These are phyloP conservation scores for Scleroderma bovista DNA, from an alignment of 768 basidiomycete species.

Conservation along the genomic window DNA sequence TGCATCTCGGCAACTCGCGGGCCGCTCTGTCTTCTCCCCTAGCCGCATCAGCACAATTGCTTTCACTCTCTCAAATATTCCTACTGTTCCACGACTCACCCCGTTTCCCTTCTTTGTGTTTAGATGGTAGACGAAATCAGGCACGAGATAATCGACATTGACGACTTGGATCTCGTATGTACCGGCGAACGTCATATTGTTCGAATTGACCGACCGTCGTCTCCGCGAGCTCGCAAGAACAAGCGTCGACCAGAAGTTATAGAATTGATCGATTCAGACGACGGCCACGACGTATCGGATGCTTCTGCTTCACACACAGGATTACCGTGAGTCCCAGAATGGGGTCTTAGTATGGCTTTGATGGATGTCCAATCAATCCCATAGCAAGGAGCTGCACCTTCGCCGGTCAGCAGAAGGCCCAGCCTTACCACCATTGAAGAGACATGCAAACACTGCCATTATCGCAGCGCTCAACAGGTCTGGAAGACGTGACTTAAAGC, in stretches of 20 bases:
- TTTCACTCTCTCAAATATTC: no score
- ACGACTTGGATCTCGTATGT: slow-evolving; percentile 17
- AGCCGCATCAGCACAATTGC: no score
- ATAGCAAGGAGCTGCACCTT: slow-evolving; percentile 23
- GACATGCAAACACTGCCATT: slow-evolving; percentile 14
- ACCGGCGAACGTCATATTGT: slow-evolving; percentile 13
- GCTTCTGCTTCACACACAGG: slow-evolving; percentile 6
- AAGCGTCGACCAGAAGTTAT: slow-evolving; percentile 13
- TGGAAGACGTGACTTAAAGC: slow-evolving; percentile 13
- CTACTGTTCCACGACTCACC: no score
- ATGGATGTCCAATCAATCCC: no score
- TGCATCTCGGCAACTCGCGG: no score
- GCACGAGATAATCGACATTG: slow-evolving; percentile 21
- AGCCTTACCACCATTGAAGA: slow-evolving; percentile 14
- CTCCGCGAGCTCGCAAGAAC: slow-evolving; percentile 5
- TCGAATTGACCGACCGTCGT: slow-evolving; percentile 10
- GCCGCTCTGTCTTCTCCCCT: background rate
- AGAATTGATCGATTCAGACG: slow-evolving; percentile 14
- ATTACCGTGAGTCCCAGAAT: slow-evolving; percentile 6
- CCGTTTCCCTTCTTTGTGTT: background rate
- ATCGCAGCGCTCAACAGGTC: slow-evolving; percentile 12
- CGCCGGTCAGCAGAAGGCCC: slow-evolving; percentile 6
- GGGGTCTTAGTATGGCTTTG: background rate
- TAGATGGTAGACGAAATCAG: background rate
- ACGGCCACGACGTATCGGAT: slow-evolving; percentile 1